phyloP scores from a whole-genome alignment of 2,329 filamentous ascomycete species.

The Chaetomium olivaceum region DNA sequence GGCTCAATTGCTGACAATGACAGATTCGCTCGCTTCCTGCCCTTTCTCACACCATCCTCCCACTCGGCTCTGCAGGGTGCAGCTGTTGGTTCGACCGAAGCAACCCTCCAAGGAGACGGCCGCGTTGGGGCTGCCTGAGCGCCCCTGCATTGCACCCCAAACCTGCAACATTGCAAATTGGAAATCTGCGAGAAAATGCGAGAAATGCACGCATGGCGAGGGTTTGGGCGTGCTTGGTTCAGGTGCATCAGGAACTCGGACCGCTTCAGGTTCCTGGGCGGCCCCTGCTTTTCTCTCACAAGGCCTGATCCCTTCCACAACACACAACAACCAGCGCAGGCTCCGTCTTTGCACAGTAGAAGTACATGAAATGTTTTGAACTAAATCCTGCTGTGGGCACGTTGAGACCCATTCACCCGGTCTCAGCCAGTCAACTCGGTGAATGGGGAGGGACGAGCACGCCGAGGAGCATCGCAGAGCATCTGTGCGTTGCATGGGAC shows the following conservation, averaged over 20 bases:
- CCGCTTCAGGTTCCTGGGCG: neutral
- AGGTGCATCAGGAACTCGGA: neutral
- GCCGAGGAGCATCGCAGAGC: neutral
- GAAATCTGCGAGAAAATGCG: neutral
- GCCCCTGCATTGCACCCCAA: constrained; percentile 1
- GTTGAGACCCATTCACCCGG: neutral
- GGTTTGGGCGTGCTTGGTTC: no score
- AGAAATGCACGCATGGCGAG: neutral
- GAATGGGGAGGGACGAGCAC: neutral
- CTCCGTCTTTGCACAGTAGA: neutral
- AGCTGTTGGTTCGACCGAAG: neutral
- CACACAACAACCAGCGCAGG: no score
- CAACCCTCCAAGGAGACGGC: neutral
- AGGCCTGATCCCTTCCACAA: no score
- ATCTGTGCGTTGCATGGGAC: neutral
- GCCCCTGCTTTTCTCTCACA: neutral
- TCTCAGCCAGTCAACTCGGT: neutral
- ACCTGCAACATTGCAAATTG: constrained; percentile 9
- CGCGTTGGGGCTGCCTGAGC: neutral
- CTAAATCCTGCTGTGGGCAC: neutral
- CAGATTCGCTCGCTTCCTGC: neutral
- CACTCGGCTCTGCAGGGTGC: neutral
- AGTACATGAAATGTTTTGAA: neutral
- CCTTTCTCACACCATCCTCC: neutral
- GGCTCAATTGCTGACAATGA: neutral